Evolutionary conservation across 208 protist genomes (phyloP).

Genomic region (Endotrypanum monterogeii): DNA sequence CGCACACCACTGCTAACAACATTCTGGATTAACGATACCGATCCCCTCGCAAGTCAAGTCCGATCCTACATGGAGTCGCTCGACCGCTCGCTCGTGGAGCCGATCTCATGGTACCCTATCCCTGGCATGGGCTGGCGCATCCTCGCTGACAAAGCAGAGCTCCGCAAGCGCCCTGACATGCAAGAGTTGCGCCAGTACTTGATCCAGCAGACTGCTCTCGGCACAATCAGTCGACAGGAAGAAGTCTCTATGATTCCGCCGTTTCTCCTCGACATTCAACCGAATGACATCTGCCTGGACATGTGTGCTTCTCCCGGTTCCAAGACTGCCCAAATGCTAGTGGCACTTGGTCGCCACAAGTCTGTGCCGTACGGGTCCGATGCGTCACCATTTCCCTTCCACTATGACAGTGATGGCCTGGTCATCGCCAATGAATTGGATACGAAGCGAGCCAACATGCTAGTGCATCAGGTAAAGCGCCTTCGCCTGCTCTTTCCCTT

Average conservation of each 20-base stretch:
- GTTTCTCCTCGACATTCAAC: conserved; percentile 84
- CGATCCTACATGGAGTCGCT: conserved; percentile 54
- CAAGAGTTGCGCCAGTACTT: conserved; percentile 73
- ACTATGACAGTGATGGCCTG: conserved; percentile 72
- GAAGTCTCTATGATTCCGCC: conserved; percentile 87
- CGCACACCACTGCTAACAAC: conserved; percentile 73
- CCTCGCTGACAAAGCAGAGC: conserved; percentile 72
- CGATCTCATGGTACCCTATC: conserved; percentile 86
- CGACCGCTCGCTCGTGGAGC: conserved; percentile 55
- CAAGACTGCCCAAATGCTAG: conserved; percentile 91
- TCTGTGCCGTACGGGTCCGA: conserved; percentile 39
- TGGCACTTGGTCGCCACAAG: conserved; percentile 81
- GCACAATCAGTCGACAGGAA: conserved; percentile 86
- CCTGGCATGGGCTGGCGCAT: conserved; percentile 81
- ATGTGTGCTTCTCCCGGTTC: conserved; percentile 92
- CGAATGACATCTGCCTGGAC: conserved; percentile 80
- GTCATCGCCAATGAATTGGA: conserved; percentile 91
- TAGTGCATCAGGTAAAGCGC: conserved; percentile 88
- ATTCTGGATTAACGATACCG: conserved; percentile 87
- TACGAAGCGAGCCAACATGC: conserved; percentile 84
- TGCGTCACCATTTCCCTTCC: conserved; percentile 78
- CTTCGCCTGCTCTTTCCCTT: conserved; percentile 86
- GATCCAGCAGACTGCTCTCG: conserved; percentile 79
- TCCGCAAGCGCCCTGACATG: conserved; percentile 77
- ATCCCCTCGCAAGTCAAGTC: conserved; percentile 63